phyloP scores from a whole-genome alignment of 192 early-diverging fungal species.

The Allomyces arbusculus region DNA sequence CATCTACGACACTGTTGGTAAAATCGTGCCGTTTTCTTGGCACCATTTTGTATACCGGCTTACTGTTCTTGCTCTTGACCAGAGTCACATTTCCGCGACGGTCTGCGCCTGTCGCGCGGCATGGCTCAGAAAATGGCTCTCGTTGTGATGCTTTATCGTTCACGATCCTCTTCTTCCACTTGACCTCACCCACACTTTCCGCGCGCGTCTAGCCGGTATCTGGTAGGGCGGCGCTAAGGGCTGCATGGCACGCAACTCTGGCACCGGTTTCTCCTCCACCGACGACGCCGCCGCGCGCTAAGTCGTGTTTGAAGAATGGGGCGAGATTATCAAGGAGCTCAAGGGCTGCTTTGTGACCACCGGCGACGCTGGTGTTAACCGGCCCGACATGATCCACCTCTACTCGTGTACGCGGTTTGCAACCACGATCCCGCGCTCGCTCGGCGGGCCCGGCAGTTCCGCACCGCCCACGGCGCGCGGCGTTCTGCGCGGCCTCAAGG shows the following conservation, averaged over 20 bases:
- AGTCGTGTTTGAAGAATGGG: constrained; percentile 19
- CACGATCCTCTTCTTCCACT: too few species aligned
- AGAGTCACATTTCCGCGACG: constrained; percentile 11
- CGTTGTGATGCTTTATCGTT: constrained; percentile 4
- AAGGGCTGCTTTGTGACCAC: constrained; percentile 20
- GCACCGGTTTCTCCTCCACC: constrained; percentile 8
- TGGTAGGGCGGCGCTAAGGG: constrained; percentile 29
- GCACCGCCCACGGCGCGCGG: constrained; percentile 19
- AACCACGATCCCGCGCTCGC: constrained; percentile 15
- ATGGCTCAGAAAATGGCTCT: constrained; percentile 24
- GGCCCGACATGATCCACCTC: constrained; percentile 14
- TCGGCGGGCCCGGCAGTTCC: constrained; percentile 19
- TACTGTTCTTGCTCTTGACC: too few species aligned
- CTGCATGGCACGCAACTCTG: constrained; percentile 16
- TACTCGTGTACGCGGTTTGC: constrained; percentile 14
- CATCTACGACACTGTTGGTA: too few species aligned
- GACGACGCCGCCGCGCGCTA: neutral
- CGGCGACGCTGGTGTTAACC: constrained; percentile 17
- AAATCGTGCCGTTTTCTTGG: too few species aligned
- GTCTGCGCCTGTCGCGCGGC: constrained; percentile 14
- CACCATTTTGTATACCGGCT: too few species aligned
- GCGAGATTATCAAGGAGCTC: constrained; percentile 13
- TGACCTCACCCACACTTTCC: too few species aligned
- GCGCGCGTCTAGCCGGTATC: neutral
- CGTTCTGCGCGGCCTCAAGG: constrained; percentile 15